These are phyloP conservation scores for Phialemoniopsis sp. DNA, from an alignment of 2,329 filamentous ascomycete genomes.

Conservation along the genomic window DNA sequence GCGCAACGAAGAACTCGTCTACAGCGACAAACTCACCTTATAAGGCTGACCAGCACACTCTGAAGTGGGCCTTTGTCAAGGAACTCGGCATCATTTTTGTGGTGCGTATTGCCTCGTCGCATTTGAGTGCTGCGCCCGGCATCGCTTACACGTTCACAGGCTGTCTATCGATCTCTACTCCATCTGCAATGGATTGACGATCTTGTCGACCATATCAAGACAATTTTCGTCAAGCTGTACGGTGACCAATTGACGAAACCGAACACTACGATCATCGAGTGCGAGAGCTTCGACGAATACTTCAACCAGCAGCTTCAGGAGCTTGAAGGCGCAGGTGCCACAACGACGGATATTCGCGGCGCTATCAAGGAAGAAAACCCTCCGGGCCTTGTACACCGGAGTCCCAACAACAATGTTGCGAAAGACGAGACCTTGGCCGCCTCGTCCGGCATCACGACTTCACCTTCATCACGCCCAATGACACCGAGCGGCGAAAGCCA, in stretches of 20 bases:
- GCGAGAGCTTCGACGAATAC: constrained; percentile 79
- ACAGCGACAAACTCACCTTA: constrained; percentile 68
- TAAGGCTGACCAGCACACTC: constrained; percentile 86
- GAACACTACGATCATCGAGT: constrained; percentile 74
- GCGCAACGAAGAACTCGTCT: constrained; percentile 55
- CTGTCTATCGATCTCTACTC: constrained; percentile 92
- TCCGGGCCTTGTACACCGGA: neutral
- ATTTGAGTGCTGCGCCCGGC: too few relatives aligned
- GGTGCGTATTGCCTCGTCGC: constrained; percentile 41
- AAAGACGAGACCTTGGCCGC: constrained; percentile 48
- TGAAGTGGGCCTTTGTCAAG: constrained; percentile 91
- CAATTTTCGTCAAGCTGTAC: constrained; percentile 87
- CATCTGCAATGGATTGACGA: constrained; percentile 97
- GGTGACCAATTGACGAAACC: constrained; percentile 80
- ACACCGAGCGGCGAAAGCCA: constrained; percentile 66
- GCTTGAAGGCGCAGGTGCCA: constrained; percentile 57
- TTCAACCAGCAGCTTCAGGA: constrained; percentile 91
- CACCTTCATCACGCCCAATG: constrained; percentile 72
- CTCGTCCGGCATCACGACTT: constrained; percentile 65
- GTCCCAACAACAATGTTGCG: constrained; percentile 18
- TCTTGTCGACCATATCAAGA: constrained; percentile 90
- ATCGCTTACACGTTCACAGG: constrained; percentile 53
- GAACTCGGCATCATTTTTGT: constrained; percentile 95
- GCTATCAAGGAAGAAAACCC: constrained; percentile 1
- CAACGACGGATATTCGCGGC: constrained; percentile 12